Percentiles rank a stretch among this genome's conserved stretches.
Evolutionary conservation across 163 green algal species (phyloP).

Genomic region (Scenedesmus sp.): DNA sequence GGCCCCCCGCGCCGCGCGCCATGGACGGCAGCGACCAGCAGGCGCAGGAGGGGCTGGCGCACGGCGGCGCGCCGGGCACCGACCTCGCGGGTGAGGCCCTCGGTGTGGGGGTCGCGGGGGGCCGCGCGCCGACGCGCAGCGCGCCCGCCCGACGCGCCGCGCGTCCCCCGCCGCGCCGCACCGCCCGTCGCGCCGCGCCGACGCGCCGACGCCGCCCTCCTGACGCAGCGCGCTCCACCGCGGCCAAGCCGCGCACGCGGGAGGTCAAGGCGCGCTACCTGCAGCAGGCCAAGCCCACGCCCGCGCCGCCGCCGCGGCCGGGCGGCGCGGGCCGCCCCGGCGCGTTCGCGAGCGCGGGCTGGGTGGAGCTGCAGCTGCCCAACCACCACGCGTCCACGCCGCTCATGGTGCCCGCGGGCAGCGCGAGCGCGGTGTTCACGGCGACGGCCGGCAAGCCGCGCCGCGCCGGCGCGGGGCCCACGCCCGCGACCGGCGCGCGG

Average conservation of each 20-base stretch:
- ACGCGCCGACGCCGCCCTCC: no score
- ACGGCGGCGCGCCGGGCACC: no score
- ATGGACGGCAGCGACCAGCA: no score
- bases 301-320: neutral
- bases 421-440: neutral
- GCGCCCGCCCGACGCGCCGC: no score
- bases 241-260: no score
- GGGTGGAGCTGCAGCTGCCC: constrained; percentile 20
- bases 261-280: constrained; percentile 20
- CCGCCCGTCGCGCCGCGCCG: no score
- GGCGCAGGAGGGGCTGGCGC: no score
- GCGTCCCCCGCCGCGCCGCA: no score
- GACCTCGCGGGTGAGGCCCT: no score
- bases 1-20: no score
- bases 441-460: constrained; percentile 1
- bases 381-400: constrained; percentile 13
- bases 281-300: constrained; percentile 25
- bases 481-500: constrained; percentile 2
- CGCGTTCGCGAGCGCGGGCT: constrained; percentile 2
- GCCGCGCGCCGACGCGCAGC: no score
- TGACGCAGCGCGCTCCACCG: neutral
- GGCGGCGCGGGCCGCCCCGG: constrained; percentile 1
- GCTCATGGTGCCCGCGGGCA: constrained; percentile 5
- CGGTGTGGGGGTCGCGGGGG: no score
- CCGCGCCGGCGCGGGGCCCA: neutral